Percentiles rank a stretch among this genome's conserved stretches.
Conservation (phyloP, 768 basidiomycete genomes). For the Termitomyces sp. region DNA sequence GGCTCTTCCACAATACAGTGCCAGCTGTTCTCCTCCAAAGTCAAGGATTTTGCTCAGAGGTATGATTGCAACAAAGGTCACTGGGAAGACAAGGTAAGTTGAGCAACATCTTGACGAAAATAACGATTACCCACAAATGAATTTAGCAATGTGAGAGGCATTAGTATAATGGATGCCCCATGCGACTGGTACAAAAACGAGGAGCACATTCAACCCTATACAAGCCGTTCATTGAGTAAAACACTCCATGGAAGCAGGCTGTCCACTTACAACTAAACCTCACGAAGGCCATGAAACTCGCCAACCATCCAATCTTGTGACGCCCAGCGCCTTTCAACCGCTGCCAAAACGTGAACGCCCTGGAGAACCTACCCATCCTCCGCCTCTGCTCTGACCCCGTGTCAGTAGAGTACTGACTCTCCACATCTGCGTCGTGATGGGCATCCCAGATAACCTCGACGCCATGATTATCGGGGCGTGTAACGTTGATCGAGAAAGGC, state of each 20-base stretch:
- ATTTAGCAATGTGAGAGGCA: conserved; percentile 19
- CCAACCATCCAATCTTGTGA: conserved; percentile 19
- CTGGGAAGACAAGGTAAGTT: conserved; percentile 18
- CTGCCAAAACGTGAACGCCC: conserved; percentile 17
- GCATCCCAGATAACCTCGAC: conserved; percentile 12
- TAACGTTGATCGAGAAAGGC: conserved; percentile 7
- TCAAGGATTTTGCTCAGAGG: conserved; percentile 47
- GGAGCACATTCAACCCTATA: conserved; percentile 34
- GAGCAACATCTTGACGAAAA: not conserved
- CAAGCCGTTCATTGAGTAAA: not conserved
- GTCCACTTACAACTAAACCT: conserved; percentile 28
- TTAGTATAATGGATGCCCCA: conserved; percentile 32
- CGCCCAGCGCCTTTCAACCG: conserved; percentile 18
- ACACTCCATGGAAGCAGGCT: not conserved
- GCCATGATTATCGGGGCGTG: conserved; percentile 1
- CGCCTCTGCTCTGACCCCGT: conserved; percentile 1
- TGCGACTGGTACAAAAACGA: conserved; percentile 35
- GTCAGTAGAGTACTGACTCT: conserved; percentile 13
- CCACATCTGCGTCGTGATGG: conserved; percentile 8
- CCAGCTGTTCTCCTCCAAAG: conserved; percentile 45
- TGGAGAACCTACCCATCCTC: conserved; percentile 5
- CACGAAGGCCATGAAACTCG: conserved; percentile 28
- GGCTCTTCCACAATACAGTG: conserved; percentile 42
- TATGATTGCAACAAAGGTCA: conserved; percentile 43
- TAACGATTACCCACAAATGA: conserved; percentile 7